A percentile compares a stretch with the other conserved stretches of the same genome.
Evolutionary conservation across 148 eudicot genomes (phyloP).

Genomic region (Chenopodium suecicum): DNA sequence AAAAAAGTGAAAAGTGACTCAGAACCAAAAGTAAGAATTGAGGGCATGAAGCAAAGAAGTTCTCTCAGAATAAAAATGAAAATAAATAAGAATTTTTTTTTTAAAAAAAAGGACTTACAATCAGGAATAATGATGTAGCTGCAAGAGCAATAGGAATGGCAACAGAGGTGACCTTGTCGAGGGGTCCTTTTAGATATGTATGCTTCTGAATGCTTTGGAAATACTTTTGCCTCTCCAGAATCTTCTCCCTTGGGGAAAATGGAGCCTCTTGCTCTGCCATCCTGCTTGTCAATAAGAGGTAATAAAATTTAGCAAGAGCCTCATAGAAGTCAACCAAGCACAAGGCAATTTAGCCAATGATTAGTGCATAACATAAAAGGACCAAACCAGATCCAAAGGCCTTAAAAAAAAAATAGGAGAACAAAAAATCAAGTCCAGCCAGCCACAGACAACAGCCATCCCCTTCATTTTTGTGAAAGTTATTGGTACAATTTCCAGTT

Average conservation of each 20-base stretch:
- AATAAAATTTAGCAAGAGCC: not conserved
- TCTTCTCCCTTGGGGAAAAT: slow-evolving; percentile 79
- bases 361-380: not conserved
- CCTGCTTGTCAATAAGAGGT: slow-evolving; percentile 30
- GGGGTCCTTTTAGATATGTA: slow-evolving; percentile 80
- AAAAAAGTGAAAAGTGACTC: not conserved
- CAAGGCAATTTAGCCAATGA: not conserved
- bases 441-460: not conserved
- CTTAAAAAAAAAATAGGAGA: not conserved
- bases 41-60: not conserved
- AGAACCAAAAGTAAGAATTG: not conserved
- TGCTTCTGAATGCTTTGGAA: slow-evolving; percentile 71
- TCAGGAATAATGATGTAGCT: slow-evolving; percentile 46
- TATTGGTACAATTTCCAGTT: not conserved
- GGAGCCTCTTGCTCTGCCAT: slow-evolving; percentile 64
- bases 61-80: not conserved
- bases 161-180: slow-evolving; percentile 78
- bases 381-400: not conserved
- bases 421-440: not conserved
- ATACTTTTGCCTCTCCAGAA: slow-evolving; percentile 63
- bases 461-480: not conserved
- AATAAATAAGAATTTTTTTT: too few relatives aligned
- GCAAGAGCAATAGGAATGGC: slow-evolving; percentile 85
- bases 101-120: slow-evolving; percentile 49
- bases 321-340: not conserved